Conservation (phyloP, 1,139 yeast genomes). For the Fermentozyma sake region DNA sequence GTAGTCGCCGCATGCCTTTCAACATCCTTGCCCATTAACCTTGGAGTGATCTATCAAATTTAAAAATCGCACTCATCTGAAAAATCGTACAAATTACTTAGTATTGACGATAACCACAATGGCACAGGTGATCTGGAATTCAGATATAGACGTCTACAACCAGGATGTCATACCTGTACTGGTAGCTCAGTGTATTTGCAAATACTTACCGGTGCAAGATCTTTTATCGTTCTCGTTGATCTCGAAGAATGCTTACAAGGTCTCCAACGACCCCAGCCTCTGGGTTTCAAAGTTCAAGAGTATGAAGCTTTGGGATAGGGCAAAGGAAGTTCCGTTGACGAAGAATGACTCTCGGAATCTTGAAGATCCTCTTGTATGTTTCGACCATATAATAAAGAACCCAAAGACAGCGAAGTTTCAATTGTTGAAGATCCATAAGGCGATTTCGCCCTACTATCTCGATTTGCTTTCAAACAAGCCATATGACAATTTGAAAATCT, state of each 20-base stretch:
- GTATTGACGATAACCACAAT: constrained; percentile 17
- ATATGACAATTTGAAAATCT: constrained; percentile 42
- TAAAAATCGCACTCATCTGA: no score
- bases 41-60: no score
- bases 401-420: constrained; percentile 40
- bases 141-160: constrained; percentile 46
- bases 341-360: constrained; percentile 5
- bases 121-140: constrained; percentile 48
- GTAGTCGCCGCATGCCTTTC: constrained; percentile 2
- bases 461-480: constrained; percentile 47
- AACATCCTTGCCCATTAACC: no score
- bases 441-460: constrained; percentile 41
- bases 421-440: constrained; percentile 38
- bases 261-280: constrained; percentile 35
- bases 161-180: constrained; percentile 37
- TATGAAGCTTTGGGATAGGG: constrained; percentile 47
- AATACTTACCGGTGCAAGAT: constrained; percentile 33
- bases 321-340: constrained; percentile 3
- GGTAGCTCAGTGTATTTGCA: constrained; percentile 35
- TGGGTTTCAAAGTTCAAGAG: constrained; percentile 51
- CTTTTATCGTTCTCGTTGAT: constrained; percentile 32
- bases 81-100: no score
- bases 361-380: constrained; percentile 34
- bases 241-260: constrained; percentile 34
- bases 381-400: constrained; percentile 34